A percentile compares a stretch with the other conserved stretches of the same genome.
These are phyloP conservation scores for Leptographium lundbergii DNA, from an alignment of 2,329 filamentous ascomycete species.

Conservation along the genomic window DNA sequence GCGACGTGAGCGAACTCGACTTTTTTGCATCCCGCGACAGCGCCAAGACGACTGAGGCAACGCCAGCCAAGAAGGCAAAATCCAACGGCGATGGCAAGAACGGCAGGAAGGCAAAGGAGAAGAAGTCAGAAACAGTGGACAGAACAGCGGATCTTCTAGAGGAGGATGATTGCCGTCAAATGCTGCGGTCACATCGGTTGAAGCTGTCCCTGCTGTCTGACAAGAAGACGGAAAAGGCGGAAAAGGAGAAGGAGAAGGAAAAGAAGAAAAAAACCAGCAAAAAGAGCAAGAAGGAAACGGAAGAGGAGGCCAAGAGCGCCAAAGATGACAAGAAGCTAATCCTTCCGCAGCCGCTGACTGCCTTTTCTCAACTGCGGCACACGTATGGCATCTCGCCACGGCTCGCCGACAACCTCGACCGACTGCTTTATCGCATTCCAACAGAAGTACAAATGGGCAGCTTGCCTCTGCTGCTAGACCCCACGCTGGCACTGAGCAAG, in stretches of 20 bases:
- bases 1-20: conserved; percentile 35
- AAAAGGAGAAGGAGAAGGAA: conserved; percentile 26
- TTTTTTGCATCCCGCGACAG: conserved; percentile 42
- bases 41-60: not conserved
- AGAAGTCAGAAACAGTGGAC: conserved; percentile 19
- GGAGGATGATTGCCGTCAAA: conserved; percentile 58
- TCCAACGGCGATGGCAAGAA: conserved; percentile 23
- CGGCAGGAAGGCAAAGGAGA: conserved; percentile 14
- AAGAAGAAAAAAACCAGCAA: conserved; percentile 26
- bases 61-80: conserved; percentile 8
- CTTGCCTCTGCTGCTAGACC: conserved; percentile 62
- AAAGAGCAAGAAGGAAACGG: conserved; percentile 32
- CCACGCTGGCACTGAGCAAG: conserved; percentile 34
- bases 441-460: conserved; percentile 89
- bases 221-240: conserved; percentile 37
- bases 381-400: conserved; percentile 62
- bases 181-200: conserved; percentile 68
- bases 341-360: conserved; percentile 66
- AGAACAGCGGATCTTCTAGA: conserved; percentile 30
- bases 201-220: conserved; percentile 66
- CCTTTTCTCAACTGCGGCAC: conserved; percentile 60
- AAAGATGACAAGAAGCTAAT: conserved; percentile 47
- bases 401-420: conserved; percentile 63
- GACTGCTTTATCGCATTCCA: conserved; percentile 76
- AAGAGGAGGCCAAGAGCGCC: conserved; percentile 24